Percentiles rank a stretch among this genome's conserved stretches.
phyloP scores from a whole-genome alignment of 2,329 filamentous ascomycete species.

The Aspergillus fumigatus region DNA sequence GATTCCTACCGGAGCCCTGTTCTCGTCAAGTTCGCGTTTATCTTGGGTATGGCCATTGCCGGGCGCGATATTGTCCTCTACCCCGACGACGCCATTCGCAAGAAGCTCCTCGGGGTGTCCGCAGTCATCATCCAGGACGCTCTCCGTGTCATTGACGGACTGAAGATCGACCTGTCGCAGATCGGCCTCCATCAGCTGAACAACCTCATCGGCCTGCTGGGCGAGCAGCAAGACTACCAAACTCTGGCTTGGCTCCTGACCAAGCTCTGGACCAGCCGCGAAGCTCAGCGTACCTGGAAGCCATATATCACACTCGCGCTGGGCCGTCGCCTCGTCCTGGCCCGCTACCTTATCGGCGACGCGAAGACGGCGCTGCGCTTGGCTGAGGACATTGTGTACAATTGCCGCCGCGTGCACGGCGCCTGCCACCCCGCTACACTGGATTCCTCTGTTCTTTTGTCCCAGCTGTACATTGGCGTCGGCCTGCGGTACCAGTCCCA shows the following conservation, averaged over 20 bases:
- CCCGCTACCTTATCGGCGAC: conserved; percentile 46
- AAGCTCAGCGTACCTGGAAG: conserved; percentile 41
- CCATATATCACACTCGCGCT: conserved; percentile 45
- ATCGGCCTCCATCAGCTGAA: conserved; percentile 40
- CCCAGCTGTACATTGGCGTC: conserved; percentile 46
- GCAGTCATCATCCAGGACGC: conserved; percentile 40
- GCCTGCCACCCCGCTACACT: conserved; percentile 44
- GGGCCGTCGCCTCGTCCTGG: conserved; percentile 47
- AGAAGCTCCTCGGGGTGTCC: conserved; percentile 39
- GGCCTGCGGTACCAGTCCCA: conserved; percentile 31
- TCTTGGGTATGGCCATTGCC: conserved; percentile 29
- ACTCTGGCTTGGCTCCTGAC: conserved; percentile 41
- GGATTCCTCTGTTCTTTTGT: conserved; percentile 46
- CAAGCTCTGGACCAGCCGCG: conserved; percentile 43
- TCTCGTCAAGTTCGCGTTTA: conserved; percentile 34
- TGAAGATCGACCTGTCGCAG: conserved; percentile 42
- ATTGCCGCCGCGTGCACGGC: conserved; percentile 50
- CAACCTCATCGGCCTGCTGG: conserved; percentile 40
- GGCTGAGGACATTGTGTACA: conserved; percentile 53
- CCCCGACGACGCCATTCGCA: conserved; percentile 32
- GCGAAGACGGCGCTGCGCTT: conserved; percentile 43
- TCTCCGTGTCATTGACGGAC: conserved; percentile 34
- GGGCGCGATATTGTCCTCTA: conserved; percentile 34
- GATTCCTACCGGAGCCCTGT: conserved; percentile 24
- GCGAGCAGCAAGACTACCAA: conserved; percentile 43